These are phyloP conservation scores for Mycena polygramma DNA, from an alignment of 768 basidiomycete genomes.

Conservation along the genomic window DNA sequence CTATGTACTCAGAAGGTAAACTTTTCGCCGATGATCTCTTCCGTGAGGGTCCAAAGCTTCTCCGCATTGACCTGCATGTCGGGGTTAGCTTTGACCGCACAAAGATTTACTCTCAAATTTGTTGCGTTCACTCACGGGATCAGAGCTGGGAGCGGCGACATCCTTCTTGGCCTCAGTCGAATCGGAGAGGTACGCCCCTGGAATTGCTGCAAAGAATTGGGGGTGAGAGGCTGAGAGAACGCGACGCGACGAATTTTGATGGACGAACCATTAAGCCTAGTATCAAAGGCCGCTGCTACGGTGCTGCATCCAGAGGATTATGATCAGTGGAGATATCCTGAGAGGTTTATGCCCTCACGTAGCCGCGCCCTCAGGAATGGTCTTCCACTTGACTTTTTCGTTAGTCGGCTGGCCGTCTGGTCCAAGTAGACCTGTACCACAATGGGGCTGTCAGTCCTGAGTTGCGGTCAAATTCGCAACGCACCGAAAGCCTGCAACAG, in stretches of 20 bases:
- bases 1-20: background rate
- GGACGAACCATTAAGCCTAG: background rate
- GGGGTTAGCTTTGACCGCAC: background rate
- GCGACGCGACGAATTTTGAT: background rate
- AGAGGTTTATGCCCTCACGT: background rate
- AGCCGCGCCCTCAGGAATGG: background rate
- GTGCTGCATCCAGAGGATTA: background rate
- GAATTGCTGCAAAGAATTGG: background rate
- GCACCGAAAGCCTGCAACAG: no score
- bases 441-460: background rate
- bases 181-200: background rate
- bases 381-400: background rate
- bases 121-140: background rate
- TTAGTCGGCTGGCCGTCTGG: background rate
- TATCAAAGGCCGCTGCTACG: background rate
- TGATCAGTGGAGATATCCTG: no score
- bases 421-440: background rate
- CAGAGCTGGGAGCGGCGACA: background rate
- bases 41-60: background rate
- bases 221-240: no score
- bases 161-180: background rate
- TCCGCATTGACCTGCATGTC: background rate
- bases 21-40: background rate
- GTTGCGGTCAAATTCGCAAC: no score
- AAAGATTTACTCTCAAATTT: no score